phyloP scores from a whole-genome alignment of 768 basidiomycete species.

The Russula olivacea region DNA sequence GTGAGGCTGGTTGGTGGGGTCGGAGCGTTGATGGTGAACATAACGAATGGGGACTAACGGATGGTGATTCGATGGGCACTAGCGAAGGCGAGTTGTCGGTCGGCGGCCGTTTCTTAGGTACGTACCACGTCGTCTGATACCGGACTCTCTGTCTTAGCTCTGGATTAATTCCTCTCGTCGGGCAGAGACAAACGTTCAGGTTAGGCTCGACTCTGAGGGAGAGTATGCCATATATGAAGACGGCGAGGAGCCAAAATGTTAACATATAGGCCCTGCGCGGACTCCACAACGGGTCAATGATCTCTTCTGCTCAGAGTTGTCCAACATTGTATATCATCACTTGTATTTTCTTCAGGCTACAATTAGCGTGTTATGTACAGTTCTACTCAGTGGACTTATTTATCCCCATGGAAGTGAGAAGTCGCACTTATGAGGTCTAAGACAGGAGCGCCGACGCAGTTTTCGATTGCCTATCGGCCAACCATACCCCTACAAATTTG shows the following conservation, averaged over 20 bases:
- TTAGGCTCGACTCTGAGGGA: conserved; percentile 23
- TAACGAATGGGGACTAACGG: conserved; percentile 21
- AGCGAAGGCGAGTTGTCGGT: conserved; percentile 24
- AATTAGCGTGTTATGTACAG: background rate
- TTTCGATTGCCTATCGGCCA: conserved; percentile 40
- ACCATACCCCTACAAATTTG: conserved; percentile 62
- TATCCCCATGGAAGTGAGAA: background rate
- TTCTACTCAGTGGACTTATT: background rate
- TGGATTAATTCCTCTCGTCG: background rate
- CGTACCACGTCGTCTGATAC: background rate
- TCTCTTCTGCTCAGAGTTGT: background rate
- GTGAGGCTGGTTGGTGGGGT: conserved; percentile 17
- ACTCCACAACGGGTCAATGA: background rate
- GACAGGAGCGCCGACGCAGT: conserved; percentile 28
- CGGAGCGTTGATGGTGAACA: conserved; percentile 14
- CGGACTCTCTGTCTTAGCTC: background rate
- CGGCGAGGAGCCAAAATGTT: conserved; percentile 10
- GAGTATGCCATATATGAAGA: conserved; percentile 22
- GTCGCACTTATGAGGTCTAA: background rate
- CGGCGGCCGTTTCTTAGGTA: conserved; percentile 15
- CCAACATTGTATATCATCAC: conserved; percentile 15
- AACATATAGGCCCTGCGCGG: background rate
- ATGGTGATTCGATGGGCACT: conserved; percentile 24
- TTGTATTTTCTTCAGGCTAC: conserved; percentile 11
- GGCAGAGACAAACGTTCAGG: conserved; percentile 18